phyloP scores from a whole-genome alignment of 257 asterid species.

The Rubia yunnanensis region DNA sequence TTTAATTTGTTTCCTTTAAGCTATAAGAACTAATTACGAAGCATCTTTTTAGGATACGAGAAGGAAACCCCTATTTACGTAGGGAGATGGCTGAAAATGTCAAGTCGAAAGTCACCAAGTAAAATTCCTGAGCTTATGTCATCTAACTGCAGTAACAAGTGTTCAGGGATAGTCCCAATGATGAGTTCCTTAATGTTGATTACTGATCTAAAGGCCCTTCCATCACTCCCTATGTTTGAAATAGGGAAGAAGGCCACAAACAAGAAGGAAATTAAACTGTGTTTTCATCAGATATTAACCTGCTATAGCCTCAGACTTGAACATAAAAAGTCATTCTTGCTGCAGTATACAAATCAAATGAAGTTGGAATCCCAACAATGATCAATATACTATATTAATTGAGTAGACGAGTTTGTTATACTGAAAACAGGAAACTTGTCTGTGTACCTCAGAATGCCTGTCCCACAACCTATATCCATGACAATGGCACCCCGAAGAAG shows the following conservation, averaged over 20 bases:
- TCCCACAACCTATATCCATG: constrained; percentile 97
- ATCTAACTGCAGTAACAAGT: not conserved
- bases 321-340: not conserved
- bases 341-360: not conserved
- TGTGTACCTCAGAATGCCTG: constrained; percentile 85
- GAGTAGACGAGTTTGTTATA: not conserved
- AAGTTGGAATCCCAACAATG: not conserved
- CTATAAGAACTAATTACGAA: not conserved
- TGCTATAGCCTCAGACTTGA: not conserved
- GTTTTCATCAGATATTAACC: not conserved
- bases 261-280: not conserved
- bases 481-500: constrained; percentile 60
- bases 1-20: not conserved
- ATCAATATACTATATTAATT: not conserved
- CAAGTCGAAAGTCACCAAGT: not conserved
- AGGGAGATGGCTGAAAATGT: not conserved
- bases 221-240: not conserved
- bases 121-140: not conserved
- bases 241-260: too few relatives aligned
- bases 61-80: not conserved
- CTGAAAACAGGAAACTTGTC: not conserved
- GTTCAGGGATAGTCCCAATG: not conserved
- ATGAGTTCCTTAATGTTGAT: not conserved
- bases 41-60: not conserved
- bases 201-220: not conserved